A percentile compares a stretch with the other conserved stretches of the same genome.
Conservation (phyloP, 345 rosid genomes). For the Brassica juncea region DNA sequence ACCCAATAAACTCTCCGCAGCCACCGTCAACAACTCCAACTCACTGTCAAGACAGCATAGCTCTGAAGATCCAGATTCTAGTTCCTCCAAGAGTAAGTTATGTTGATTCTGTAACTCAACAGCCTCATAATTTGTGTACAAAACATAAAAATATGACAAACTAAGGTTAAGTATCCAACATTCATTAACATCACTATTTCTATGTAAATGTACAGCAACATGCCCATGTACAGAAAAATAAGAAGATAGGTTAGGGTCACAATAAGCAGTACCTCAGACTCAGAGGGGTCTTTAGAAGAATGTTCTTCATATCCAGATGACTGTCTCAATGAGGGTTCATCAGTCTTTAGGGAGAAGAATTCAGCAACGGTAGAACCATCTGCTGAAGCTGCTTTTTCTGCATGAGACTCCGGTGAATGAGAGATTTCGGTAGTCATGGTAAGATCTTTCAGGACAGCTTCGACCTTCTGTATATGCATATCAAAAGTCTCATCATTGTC, state of each 20-base stretch:
- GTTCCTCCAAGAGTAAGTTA: slow-evolving; percentile 43
- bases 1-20: slow-evolving; percentile 58
- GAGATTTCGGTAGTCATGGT: slow-evolving; percentile 41
- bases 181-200: slow-evolving; percentile 12
- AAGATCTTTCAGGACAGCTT: slow-evolving; percentile 48
- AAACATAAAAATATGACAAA: slow-evolving; percentile 33
- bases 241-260: background rate
- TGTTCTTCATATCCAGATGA: slow-evolving; percentile 16
- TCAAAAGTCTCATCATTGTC: slow-evolving; percentile 44
- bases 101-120: slow-evolving; percentile 43
- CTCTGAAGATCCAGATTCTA: slow-evolving; percentile 46
- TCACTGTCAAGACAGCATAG: slow-evolving; percentile 52
- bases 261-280: slow-evolving; percentile 53
- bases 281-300: slow-evolving; percentile 30
- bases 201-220: background rate
- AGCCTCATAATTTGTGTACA: slow-evolving; percentile 42
- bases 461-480: slow-evolving; percentile 49
- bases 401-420: slow-evolving; percentile 29
- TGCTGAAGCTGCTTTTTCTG: slow-evolving; percentile 22
- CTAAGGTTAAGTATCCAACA: background rate
- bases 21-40: slow-evolving; percentile 54
- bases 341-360: slow-evolving; percentile 15
- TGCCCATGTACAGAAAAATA: background rate
- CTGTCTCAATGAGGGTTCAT: slow-evolving; percentile 26
- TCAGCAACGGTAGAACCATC: slow-evolving; percentile 21